Evolutionary conservation across 179 eudicot genomes (phyloP), one percentile per base, ranked within the genome.

Genomic region (Spergularia azorica): DNA sequence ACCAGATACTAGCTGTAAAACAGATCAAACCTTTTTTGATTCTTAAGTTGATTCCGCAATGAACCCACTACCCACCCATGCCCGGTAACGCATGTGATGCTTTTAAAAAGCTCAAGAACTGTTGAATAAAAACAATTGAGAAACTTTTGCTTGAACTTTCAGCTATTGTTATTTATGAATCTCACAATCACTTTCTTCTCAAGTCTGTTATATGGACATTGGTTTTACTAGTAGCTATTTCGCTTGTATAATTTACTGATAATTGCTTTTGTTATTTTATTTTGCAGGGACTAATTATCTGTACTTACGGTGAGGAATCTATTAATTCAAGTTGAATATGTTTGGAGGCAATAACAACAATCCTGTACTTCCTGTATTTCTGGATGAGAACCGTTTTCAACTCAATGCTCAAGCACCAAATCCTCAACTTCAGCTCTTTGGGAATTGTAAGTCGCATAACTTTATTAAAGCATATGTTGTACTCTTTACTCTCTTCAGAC

Each of bases 381-480:
- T 94, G 80, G 97, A 88, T 50, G 88, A 89, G n/a, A 87, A 86
- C 63, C 85, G 78, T 9, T 83, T 83, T 60, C 98, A 83, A 84
- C 89, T 86, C 70, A 85, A 86, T 71, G 69, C 87, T 32, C 89
- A 76, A 79, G 82, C 90, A 18, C 81, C 93, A 67, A 90, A 86
- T 74, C 86, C 81, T 81, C 98, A 92, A 83, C 87, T 89, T 73
- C 95, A 90, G 88, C 80, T 94, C 61, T 90, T 88, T 86, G 95
- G 91, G 64, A 94, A 88, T 73, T 71, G 98, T 94, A 82, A 87
- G 98, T 86, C 46, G 1, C 48, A 65, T 21, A 9, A 13, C 38
- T 43, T 43, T 43, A 7, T 43, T 43, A 43, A 43, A 43, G 8
- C 48, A 7, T 7, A 43, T 43, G 48, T 41, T 9, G 50, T 41